These are phyloP conservation scores for Halophytophthora polymorphica DNA, from an alignment of 352 stramenopile species.

Conservation along the genomic window DNA sequence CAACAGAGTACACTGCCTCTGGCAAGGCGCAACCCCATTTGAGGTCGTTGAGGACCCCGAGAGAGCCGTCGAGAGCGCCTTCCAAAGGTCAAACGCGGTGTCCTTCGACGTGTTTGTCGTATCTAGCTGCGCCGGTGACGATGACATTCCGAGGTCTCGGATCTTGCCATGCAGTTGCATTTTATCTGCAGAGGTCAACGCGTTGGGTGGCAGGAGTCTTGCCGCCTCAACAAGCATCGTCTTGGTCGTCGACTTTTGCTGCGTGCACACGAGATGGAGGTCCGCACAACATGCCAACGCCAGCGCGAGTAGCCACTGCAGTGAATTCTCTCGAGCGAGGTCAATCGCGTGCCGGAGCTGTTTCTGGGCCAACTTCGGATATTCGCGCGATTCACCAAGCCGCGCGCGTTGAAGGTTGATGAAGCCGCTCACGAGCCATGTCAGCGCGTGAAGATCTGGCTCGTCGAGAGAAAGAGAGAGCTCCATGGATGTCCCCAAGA, in stretches of 20 bases:
- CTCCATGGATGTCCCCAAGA: slow-evolving; percentile 41
- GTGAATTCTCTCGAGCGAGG: slow-evolving; percentile 31
- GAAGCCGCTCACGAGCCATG: slow-evolving; percentile 45
- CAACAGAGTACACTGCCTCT: slow-evolving; percentile 1
- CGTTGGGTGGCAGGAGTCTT: slow-evolving; percentile 23
- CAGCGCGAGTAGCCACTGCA: slow-evolving; percentile 29
- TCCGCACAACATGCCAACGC: slow-evolving; percentile 38
- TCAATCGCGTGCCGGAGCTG: slow-evolving; percentile 35
- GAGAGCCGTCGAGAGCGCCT: slow-evolving; percentile 12
- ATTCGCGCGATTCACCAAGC: slow-evolving; percentile 2
- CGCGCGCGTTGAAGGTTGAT: slow-evolving; percentile 31
- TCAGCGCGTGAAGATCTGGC: slow-evolving; percentile 37
- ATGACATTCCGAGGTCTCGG: slow-evolving; percentile 16
- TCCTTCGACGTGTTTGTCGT: slow-evolving; percentile 18
- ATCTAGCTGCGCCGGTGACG: background rate
- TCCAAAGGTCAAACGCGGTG: slow-evolving; percentile 25
- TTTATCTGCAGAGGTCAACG: slow-evolving; percentile 29
- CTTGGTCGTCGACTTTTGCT: slow-evolving; percentile 10
- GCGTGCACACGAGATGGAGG: slow-evolving; percentile 17
- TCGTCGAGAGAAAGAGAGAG: slow-evolving; percentile 36
- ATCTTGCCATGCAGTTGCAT: slow-evolving; percentile 52
- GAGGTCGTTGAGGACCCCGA: background rate
- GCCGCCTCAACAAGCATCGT: slow-evolving; percentile 29
- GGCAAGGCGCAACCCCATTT: slow-evolving; percentile 2
- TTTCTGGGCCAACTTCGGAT: slow-evolving; percentile 19